Evolutionary conservation across 495 filamentous ascomycete genomes (phyloP).

Genomic region (Xylaria cubensis): DNA sequence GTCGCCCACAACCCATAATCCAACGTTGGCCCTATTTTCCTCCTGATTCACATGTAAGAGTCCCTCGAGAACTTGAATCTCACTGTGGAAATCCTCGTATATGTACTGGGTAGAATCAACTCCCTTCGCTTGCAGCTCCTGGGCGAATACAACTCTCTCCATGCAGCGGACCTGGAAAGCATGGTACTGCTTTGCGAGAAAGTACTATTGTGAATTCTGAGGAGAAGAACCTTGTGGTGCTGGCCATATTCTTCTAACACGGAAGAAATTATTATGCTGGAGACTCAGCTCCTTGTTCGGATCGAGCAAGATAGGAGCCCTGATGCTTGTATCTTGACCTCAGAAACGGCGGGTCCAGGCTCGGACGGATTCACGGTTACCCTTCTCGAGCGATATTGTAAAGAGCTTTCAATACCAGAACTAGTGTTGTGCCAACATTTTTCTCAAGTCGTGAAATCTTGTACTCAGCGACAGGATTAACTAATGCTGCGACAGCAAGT

Average conservation of each 20-base stretch:
- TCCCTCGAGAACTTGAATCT: background rate
- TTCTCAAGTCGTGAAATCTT: background rate
- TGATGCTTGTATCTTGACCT: background rate
- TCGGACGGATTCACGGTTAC: no score
- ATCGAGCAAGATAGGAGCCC: background rate
- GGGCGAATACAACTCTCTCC: background rate
- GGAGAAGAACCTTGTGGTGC: background rate
- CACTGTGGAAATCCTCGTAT: background rate
- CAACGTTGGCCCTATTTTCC: background rate
- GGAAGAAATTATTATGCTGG: background rate
- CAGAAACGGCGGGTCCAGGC: no score
- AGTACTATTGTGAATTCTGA: background rate
- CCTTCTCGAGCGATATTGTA: no score
- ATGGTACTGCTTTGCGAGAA: background rate
- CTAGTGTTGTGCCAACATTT: background rate
- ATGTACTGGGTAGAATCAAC: background rate
- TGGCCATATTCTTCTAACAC: background rate
- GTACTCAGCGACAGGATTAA: background rate
- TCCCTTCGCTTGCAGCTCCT: background rate
- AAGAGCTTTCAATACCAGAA: background rate
- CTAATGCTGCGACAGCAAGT: background rate
- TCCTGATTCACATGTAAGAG: background rate
- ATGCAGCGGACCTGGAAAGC: background rate
- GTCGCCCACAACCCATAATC: background rate
- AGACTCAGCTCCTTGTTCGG: background rate